These are phyloP conservation scores for Rhodamnia argentea DNA, from an alignment of 345 rosid species.

Conservation along the genomic window DNA sequence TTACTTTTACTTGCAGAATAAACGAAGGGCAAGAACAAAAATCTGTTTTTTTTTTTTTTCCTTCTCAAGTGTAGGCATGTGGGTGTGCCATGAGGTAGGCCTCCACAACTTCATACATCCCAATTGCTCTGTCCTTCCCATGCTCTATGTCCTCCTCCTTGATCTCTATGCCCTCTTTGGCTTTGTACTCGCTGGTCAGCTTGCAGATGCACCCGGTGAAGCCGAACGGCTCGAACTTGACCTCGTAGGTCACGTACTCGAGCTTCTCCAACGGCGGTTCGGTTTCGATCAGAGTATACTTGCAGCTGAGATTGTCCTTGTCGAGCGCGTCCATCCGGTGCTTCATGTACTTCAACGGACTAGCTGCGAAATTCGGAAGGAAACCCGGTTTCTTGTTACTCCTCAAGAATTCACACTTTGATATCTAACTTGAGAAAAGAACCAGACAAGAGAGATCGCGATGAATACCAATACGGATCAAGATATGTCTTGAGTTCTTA, in stretches of 20 bases:
- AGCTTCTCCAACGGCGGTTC: conserved; percentile 10
- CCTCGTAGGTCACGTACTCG: conserved; percentile 19
- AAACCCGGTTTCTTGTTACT: not conserved
- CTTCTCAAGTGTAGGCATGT: conserved; percentile 12
- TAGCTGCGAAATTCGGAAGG: conserved; percentile 5
- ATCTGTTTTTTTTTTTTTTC: not conserved
- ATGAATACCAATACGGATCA: not conserved
- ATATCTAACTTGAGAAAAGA: not conserved
- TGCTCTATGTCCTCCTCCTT: conserved; percentile 22
- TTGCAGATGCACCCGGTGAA: conserved; percentile 25
- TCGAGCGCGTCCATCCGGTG: conserved; percentile 28
- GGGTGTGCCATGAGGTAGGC: conserved; percentile 35
- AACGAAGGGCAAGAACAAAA: not conserved
- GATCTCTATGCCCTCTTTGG: conserved; percentile 18
- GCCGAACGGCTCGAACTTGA: conserved; percentile 20
- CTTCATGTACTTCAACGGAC: conserved; percentile 13
- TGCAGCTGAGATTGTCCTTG: conserved; percentile 14
- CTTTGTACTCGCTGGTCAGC: conserved; percentile 18
- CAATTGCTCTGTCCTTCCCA: conserved; percentile 24
- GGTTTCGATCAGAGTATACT: conserved; percentile 22
- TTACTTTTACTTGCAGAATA: not conserved
- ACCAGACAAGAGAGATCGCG: not conserved
- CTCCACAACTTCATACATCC: conserved; percentile 35
- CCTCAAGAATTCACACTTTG: not conserved
- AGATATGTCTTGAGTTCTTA: not conserved